Evolutionary conservation across 805 yeast genomes (phyloP), one percentile per base, ranked within the genome.

Genomic region (Scheffersomyces spartinae): DNA sequence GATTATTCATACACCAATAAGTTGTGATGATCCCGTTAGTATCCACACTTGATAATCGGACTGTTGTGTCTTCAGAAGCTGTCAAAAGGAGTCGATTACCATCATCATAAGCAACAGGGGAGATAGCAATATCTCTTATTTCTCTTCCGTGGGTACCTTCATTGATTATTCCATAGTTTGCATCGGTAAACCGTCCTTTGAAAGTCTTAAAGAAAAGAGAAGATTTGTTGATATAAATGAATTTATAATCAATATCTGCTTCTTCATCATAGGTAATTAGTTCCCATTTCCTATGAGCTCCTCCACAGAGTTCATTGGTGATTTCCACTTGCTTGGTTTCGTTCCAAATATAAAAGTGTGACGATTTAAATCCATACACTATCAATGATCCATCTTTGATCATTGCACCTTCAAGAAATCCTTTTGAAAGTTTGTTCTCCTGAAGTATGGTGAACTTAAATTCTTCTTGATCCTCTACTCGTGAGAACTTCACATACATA

Each of bases 61-160:
- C 52, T 0, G 83, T 68, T 0, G 96, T 80, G 43, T 91, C 98
- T 47, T 91, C 98, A 0, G 95, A 75, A 4, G 84, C 97, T 4
- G 88, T 73, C 17, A 82, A 65, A 12, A 84, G 42, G 4, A 79
- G 39, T 11, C 50, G 46, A 5, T 53, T 51, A 0, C 52, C 52
- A 25, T 50, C 48, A 12, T 13, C 13, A 6, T 21, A 22, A 3
- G 28, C 33, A 6, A 33, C 22, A 0, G 65, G 52, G 6, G 69
- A 61, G n/a, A 76, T 60, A 2, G 79, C 64, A 9, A 86, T 57
- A 29, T 74, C 81, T 37, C 98, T 63, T 5, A 88, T 70, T 48
- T 91, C 98, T 34, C 97, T 66, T 1, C 98, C 98, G 48, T 91
- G 97, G 1, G 83, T 64, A 0, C 96, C 95, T 7, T 62, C 53